A percentile compares a stretch with the other conserved stretches of the same genome.
phyloP scores from a whole-genome alignment of 2,329 filamentous ascomycete species.

The Bertia moriformis region DNA sequence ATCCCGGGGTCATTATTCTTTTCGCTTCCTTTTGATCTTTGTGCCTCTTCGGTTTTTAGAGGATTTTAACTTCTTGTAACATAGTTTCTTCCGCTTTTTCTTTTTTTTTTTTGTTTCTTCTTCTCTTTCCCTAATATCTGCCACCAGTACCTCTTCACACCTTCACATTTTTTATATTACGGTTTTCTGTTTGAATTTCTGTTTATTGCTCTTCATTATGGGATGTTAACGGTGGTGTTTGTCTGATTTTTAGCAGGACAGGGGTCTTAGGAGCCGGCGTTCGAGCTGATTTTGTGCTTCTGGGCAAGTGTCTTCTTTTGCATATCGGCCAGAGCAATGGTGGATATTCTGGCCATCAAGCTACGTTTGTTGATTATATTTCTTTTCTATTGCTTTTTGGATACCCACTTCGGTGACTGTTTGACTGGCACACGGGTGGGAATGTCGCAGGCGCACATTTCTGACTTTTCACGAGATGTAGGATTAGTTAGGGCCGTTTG shows the following conservation, averaged over 20 bases:
- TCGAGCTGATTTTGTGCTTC: constrained; percentile 8
- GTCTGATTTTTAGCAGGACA: constrained; percentile 15
- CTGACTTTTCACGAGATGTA: constrained; percentile 12
- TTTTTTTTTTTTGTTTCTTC: constrained; percentile 5
- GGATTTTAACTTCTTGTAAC: constrained; percentile 4
- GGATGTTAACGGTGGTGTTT: constrained; percentile 18
- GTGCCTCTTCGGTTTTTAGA: constrained; percentile 6
- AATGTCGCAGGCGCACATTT: constrained; percentile 5
- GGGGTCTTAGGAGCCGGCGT: constrained; percentile 14
- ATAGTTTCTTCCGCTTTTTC: constrained; percentile 6
- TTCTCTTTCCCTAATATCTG: constrained; percentile 4
- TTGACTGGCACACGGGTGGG: constrained; percentile 9
- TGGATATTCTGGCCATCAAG: not conserved
- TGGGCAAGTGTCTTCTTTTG: constrained; percentile 5
- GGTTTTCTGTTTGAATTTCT: constrained; percentile 5
- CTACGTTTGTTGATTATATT: constrained; percentile 5
- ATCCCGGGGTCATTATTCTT: not conserved
- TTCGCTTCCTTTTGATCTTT: not conserved
- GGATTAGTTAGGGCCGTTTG: constrained; percentile 12
- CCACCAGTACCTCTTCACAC: too few species aligned
- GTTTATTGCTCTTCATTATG: constrained; percentile 3
- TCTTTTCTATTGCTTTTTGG: constrained; percentile 8
- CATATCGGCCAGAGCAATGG: not conserved
- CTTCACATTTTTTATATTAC: constrained; percentile 4
- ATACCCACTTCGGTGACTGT: constrained; percentile 13